Evolutionary conservation across 345 rosid species (phyloP), one percentile per base, ranked within the genome.

Genomic region (Euphorbia tirucalli): DNA sequence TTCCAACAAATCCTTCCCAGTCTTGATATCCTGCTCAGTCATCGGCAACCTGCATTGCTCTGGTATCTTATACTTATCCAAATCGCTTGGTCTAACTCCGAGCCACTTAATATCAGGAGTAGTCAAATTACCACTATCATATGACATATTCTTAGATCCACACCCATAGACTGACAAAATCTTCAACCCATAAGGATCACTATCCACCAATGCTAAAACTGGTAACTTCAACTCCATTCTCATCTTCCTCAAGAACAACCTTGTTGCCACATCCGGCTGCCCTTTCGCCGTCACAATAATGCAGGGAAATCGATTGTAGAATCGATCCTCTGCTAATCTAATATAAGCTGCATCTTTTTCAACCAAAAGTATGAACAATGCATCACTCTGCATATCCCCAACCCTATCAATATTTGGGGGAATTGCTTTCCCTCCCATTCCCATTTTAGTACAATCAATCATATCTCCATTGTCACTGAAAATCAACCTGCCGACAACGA

Each of bases 1-100:
- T 79, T 92, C 97, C 77, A 94, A 59, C 85, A 94, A 61, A 78
- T 94, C 97, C 78, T 92, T 95, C 71, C 99, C 99, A 0, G 97
- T 95, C 88, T 90, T 95, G 61, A 92, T 88, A 92, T 95, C 99
- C 91, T 95, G 97, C 84, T 95, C 99, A 0, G 97, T 91, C 96
- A 93, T 91, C 0, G 97, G 97, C 89, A 93, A 76, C 86, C 97
- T 81, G 74, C 98, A 93, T 64, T 93, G 96, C 71, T 93, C 97
- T 0, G 98, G 96, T 80, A 93, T 88, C 76, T 79, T 84, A 69
- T 89, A 93, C 88, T 91, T 93, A 57, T 92, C 97, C 86, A 95
- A 73, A 82, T 95, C 97, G 71, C 96, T 89, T 0, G 97, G 99
- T 84, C 99, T 83, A 30, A 92, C 82, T 69, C 99, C 99, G 68